phyloP scores from a whole-genome alignment of 768 basidiomycete genomes.

The Boletus eberwhitei region DNA sequence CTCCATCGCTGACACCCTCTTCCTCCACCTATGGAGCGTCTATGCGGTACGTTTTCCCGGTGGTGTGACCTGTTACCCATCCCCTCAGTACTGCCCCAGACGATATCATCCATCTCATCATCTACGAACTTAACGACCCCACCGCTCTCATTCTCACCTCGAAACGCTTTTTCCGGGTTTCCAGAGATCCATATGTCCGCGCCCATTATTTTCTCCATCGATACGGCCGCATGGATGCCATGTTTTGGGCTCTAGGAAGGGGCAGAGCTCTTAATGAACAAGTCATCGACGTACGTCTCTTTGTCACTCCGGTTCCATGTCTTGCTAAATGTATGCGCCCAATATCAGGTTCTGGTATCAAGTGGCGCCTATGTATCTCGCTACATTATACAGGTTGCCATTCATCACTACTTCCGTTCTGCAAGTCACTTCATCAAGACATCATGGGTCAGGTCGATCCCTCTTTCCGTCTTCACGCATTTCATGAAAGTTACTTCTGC shows the following conservation, averaged over 20 bases:
- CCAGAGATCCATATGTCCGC: slow-evolving; percentile 70
- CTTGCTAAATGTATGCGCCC: slow-evolving; percentile 26
- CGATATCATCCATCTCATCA: slow-evolving; percentile 70
- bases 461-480: slow-evolving; percentile 57
- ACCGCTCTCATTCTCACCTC: slow-evolving; percentile 53
- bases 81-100: slow-evolving; percentile 29
- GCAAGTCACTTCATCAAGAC: slow-evolving; percentile 73
- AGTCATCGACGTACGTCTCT: slow-evolving; percentile 62
- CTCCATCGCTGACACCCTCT: background rate
- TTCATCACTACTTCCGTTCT: slow-evolving; percentile 76
- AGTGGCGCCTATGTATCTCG: slow-evolving; percentile 78
- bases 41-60: slow-evolving; percentile 53
- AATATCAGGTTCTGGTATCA: slow-evolving; percentile 59
- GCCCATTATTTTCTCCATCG: slow-evolving; percentile 76
- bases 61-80: slow-evolving; percentile 2
- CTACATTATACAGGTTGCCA: slow-evolving; percentile 73
- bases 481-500: slow-evolving; percentile 58
- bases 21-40: slow-evolving; percentile 50
- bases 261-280: slow-evolving; percentile 61
- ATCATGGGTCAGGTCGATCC: slow-evolving; percentile 65
- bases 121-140: slow-evolving; percentile 70
- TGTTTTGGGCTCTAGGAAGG: slow-evolving; percentile 73
- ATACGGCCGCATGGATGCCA: slow-evolving; percentile 65
- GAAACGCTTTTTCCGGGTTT: slow-evolving; percentile 58
- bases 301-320: slow-evolving; percentile 19